These are phyloP conservation scores for Flaveria linearis DNA, from an alignment of 129 eudicot species.

Conservation along the genomic window DNA sequence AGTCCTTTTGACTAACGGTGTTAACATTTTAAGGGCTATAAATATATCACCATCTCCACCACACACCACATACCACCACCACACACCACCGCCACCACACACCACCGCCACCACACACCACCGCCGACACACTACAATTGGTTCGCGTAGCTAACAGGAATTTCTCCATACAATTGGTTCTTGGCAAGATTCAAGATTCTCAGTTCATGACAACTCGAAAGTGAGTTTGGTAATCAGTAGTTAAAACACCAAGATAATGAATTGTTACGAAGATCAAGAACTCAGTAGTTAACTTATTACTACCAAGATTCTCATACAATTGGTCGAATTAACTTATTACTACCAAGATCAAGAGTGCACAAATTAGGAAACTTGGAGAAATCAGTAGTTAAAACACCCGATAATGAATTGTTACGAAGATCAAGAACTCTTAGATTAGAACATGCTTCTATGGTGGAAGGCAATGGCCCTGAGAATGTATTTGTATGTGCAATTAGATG, in stretches of 20 bases:
- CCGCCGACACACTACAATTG: too few relatives aligned
- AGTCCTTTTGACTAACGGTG: too few relatives aligned
- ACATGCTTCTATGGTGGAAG: constrained; percentile 64
- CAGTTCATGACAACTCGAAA: constrained; percentile 66
- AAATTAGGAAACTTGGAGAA: constrained; percentile 61
- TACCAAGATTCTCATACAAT: too few relatives aligned
- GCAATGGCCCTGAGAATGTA: constrained; percentile 72
- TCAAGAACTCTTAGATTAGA: constrained; percentile 59
- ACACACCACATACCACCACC: too few relatives aligned
- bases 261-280: too few relatives aligned
- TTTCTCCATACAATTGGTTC: constrained; percentile 62
- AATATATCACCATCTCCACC: too few relatives aligned
- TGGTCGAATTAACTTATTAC: constrained; percentile 74
- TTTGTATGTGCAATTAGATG: constrained; percentile 66
- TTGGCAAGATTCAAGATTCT: constrained; percentile 73
- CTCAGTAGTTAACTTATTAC: too few relatives aligned
- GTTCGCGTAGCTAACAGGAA: constrained; percentile 58
- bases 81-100: too few relatives aligned
- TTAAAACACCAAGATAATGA: too few relatives aligned
- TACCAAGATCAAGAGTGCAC: constrained; percentile 71
- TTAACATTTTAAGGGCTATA: too few relatives aligned
- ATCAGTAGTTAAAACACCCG: constrained; percentile 58
- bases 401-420: constrained; percentile 81
- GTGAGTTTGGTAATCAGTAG: constrained; percentile 70
- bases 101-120: too few relatives aligned